Conservation (phyloP, 768 basidiomycete genomes). For the Boletellus ananas region DNA sequence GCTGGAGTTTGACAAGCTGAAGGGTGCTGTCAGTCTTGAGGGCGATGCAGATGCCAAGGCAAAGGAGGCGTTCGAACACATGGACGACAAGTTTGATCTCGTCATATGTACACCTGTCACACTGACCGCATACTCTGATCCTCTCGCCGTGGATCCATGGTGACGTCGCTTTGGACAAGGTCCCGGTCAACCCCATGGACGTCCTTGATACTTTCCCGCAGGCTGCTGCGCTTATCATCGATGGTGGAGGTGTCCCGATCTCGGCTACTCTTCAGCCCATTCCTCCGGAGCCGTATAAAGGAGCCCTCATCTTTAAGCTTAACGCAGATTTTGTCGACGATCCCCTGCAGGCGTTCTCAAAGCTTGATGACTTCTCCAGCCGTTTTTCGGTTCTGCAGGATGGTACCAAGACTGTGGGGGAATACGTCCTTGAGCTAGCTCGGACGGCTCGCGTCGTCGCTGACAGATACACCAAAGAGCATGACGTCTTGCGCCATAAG, state of each 20-base stretch:
- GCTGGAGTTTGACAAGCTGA: neutral
- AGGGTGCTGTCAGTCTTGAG: neutral
- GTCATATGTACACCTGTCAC: neutral
- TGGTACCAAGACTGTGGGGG: neutral
- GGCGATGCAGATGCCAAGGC: neutral
- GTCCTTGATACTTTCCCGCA: neutral
- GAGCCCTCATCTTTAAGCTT: neutral
- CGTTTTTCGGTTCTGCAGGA: neutral
- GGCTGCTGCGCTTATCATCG: neutral
- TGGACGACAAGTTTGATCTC: neutral
- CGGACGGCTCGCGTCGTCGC: neutral
- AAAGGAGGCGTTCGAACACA: neutral
- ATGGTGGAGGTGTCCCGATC: neutral
- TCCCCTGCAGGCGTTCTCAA: neutral
- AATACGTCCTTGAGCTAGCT: neutral
- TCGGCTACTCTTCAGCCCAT: neutral
- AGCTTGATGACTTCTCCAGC: neutral
- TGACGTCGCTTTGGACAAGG: neutral
- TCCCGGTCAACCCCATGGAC: neutral
- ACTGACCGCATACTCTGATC: too few species aligned
- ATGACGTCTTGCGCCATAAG: neutral
- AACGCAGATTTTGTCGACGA: neutral
- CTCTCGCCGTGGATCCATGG: neutral
- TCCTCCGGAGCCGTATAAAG: neutral
- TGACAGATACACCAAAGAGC: neutral